Base-by-base conservation (phyloP, 768 basidiomycete species). In the Lactarius hengduanensis region DNA sequence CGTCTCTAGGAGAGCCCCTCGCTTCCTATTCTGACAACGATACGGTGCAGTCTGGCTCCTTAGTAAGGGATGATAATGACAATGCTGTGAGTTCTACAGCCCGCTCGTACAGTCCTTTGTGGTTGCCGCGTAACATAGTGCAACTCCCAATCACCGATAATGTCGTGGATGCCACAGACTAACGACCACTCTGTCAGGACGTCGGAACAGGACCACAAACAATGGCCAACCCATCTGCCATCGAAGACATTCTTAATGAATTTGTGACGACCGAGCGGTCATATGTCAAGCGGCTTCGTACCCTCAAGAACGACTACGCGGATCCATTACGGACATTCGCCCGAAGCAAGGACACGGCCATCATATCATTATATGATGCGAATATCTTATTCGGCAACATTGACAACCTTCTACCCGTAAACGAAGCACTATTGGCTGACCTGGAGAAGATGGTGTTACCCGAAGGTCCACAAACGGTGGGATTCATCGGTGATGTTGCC, bases 301-400 rank as follows among this genome's bases (percentile, higher is more conserved):
- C 87, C 34, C 84, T 98, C 73, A 95, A 96, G 77, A 77, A 83
- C 55, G 88, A 92, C 72, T 98, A 97, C 73, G 96, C 96, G 40
- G 90, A 94, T 74, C 97, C 95, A 10, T 80, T 99, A 32, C 86
- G 95, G 43, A 84, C 84, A 54, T 99, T 96, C 74, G 86, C 96
- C 26, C 84, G 85, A 62, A 88, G 83, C 75, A 91, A 92, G 74
- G 88, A 90, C 66, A 95, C 92, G 0, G 87, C 91, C 41, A 92
- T 99, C 71, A 84, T 99, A 55, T 89, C 91, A 1, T 77, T 86
- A 26, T 98, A 96, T 75, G 92, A 98, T 75, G 96, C 96, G 40
- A 95, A 92, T 70, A 92, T 86, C 1, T 82, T 99, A 28, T 98
- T 99, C 71, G 93, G 92, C 62, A 98, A 99, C 77, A 84, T 98